phyloP scores from a whole-genome alignment of 2,329 filamentous ascomycete species.

The Cladophialophora immunda region DNA sequence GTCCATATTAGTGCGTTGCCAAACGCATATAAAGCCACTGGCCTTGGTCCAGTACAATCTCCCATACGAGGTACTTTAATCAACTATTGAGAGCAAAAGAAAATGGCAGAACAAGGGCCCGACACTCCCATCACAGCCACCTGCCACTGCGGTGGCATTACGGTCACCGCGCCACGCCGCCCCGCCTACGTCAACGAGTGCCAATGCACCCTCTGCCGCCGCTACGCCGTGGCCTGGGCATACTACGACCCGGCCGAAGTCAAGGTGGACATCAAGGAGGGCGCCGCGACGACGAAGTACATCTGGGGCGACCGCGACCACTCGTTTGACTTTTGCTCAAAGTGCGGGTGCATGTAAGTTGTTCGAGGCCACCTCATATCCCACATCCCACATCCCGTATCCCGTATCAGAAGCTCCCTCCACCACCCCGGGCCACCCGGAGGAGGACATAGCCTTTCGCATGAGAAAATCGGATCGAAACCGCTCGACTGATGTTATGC shows the following conservation, averaged over 20 bases:
- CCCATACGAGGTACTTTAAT: too few relatives aligned
- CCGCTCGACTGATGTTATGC: too few relatives aligned
- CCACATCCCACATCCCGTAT: too few relatives aligned
- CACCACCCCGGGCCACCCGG: too few relatives aligned
- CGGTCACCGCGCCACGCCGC: background rate
- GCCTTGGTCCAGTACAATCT: too few relatives aligned
- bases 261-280: slow-evolving; percentile 1
- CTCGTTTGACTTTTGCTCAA: slow-evolving; percentile 4
- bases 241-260: slow-evolving; percentile 10
- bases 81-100: background rate
- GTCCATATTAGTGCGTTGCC: too few relatives aligned
- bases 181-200: background rate
- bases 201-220: slow-evolving; percentile 10
- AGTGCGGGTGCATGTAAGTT: slow-evolving; percentile 10
- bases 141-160: slow-evolving; percentile 5
- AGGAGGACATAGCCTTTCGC: too few relatives aligned
- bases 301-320: slow-evolving; percentile 11
- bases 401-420: too few relatives aligned
- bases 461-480: too few relatives aligned
- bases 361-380: too few relatives aligned
- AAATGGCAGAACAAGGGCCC: background rate
- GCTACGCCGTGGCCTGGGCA: background rate
- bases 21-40: too few relatives aligned
- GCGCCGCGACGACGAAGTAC: slow-evolving; percentile 1
- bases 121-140: background rate